Evolutionary conservation across 148 eudicot species (phyloP).

Genomic region (Camellia sinensis): DNA sequence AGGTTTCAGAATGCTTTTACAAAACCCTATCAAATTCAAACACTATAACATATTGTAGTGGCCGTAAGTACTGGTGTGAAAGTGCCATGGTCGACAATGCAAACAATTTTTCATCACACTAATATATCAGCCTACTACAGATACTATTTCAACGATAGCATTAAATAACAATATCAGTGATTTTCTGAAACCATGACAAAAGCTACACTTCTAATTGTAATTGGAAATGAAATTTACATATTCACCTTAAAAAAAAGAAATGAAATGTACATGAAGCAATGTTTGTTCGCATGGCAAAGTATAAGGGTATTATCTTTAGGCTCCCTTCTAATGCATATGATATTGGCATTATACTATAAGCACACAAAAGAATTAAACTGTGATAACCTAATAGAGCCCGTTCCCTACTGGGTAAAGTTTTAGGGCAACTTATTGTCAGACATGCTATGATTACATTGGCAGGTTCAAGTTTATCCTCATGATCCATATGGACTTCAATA

Average conservation of each 20-base stretch:
- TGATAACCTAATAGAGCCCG: no score
- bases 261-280: not conserved
- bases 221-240: not conserved
- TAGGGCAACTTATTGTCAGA: no score
- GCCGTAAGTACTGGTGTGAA: not conserved
- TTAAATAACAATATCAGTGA: not conserved
- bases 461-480: no score
- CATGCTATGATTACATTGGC: no score
- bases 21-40: not conserved
- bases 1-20: not conserved
- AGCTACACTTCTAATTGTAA: not conserved
- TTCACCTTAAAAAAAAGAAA: no score
- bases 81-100: not conserved
- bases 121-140: not conserved
- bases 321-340: no score
- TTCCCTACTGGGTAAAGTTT: no score
- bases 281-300: not conserved
- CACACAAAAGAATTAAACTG: not conserved
- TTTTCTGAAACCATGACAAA: not conserved
- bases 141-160: not conserved
- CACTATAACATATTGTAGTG: not conserved
- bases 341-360: not conserved
- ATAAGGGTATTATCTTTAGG: no score
- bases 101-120: not conserved
- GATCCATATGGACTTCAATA: not conserved